Percentiles rank a stretch among this genome's conserved stretches.
These are phyloP conservation scores for Neofusicoccum sp. DNA, from an alignment of 2,329 filamentous ascomycete species.

Conservation along the genomic window DNA sequence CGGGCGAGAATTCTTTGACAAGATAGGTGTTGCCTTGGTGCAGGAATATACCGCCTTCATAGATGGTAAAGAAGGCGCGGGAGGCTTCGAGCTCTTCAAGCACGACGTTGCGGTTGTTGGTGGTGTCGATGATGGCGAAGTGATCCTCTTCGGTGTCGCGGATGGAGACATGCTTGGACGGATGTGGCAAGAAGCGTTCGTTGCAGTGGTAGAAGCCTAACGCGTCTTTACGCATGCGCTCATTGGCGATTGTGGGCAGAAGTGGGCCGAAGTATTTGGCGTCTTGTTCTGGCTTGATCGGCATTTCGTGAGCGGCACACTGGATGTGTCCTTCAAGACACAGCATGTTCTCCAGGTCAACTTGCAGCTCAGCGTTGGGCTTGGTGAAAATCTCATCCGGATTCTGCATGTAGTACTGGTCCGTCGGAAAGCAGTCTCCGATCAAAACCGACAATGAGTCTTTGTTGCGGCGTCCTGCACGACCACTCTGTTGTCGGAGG, in stretches of 20 bases:
- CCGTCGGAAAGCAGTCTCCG: slow-evolving; percentile 84
- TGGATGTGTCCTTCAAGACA: slow-evolving; percentile 93
- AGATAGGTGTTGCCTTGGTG: slow-evolving; percentile 95
- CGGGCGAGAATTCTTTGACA: slow-evolving; percentile 83
- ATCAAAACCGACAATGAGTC: slow-evolving; percentile 90
- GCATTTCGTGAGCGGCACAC: slow-evolving; percentile 94
- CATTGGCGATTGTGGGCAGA: slow-evolving; percentile 69
- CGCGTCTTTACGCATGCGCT: slow-evolving; percentile 73
- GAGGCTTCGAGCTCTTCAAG: slow-evolving; percentile 96
- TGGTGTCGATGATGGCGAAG: slow-evolving; percentile 90
- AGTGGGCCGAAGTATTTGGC: slow-evolving; percentile 76
- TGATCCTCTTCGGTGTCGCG: slow-evolving; percentile 89
- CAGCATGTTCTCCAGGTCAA: slow-evolving; percentile 89
- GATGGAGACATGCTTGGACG: slow-evolving; percentile 82
- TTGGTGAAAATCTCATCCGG: slow-evolving; percentile 91
- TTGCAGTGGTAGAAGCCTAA: slow-evolving; percentile 89
- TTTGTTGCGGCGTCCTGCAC: slow-evolving; percentile 88
- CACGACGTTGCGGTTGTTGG: slow-evolving; percentile 78
- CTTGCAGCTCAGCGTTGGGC: slow-evolving; percentile 84
- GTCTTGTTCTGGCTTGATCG: slow-evolving; percentile 78
- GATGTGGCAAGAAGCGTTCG: slow-evolving; percentile 81
- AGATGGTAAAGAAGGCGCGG: slow-evolving; percentile 92
- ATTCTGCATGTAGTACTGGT: slow-evolving; percentile 97
- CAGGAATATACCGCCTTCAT: slow-evolving; percentile 95
- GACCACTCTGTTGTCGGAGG: slow-evolving; percentile 88